A percentile compares a stretch with the other conserved stretches of the same genome.
Conservation (phyloP, 768 basidiomycete genomes). For the Termitomyces sp. region DNA sequence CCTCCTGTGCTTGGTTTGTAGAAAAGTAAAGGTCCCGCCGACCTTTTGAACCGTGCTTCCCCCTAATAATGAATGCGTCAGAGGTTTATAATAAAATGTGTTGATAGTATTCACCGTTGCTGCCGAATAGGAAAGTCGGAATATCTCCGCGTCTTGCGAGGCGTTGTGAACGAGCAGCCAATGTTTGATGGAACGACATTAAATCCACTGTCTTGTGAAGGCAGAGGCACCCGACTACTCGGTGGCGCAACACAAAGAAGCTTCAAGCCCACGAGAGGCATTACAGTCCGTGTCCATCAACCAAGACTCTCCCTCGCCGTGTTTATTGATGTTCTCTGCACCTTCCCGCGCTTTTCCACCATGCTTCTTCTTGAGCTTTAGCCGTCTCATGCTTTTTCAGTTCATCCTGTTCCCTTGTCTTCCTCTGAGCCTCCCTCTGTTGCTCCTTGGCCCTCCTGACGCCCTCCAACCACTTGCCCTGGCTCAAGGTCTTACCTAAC, state of each 20-base stretch:
- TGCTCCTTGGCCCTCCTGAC: slow-evolving; percentile 27
- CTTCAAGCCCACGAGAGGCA: slow-evolving; percentile 20
- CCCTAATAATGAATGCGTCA: slow-evolving; percentile 1
- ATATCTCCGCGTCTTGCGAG: slow-evolving; percentile 25
- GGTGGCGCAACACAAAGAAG: slow-evolving; percentile 43
- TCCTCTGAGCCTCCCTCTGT: slow-evolving; percentile 16
- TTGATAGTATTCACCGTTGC: background rate
- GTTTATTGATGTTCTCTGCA: too few species aligned
- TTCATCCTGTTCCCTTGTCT: slow-evolving; percentile 12
- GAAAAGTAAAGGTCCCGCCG: slow-evolving; percentile 58
- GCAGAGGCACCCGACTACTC: slow-evolving; percentile 17
- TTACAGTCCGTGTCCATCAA: background rate
- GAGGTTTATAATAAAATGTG: too few species aligned
- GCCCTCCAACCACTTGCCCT: slow-evolving; percentile 43
- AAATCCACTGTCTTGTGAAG: slow-evolving; percentile 34
- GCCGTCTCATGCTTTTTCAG: background rate
- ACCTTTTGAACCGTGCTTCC: slow-evolving; percentile 34
- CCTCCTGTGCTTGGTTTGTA: slow-evolving; percentile 2
- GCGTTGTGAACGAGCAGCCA: slow-evolving; percentile 41
- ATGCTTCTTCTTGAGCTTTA: too few species aligned
- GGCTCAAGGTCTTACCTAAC: slow-evolving; percentile 31
- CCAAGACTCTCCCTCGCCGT: slow-evolving; percentile 5
- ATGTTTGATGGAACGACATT: slow-evolving; percentile 29
- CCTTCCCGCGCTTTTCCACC: too few species aligned
- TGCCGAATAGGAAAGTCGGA: slow-evolving; percentile 9